These are phyloP conservation scores for Licmophora abbreviata DNA, from an alignment of 108 stramenopile species.

Conservation along the genomic window DNA sequence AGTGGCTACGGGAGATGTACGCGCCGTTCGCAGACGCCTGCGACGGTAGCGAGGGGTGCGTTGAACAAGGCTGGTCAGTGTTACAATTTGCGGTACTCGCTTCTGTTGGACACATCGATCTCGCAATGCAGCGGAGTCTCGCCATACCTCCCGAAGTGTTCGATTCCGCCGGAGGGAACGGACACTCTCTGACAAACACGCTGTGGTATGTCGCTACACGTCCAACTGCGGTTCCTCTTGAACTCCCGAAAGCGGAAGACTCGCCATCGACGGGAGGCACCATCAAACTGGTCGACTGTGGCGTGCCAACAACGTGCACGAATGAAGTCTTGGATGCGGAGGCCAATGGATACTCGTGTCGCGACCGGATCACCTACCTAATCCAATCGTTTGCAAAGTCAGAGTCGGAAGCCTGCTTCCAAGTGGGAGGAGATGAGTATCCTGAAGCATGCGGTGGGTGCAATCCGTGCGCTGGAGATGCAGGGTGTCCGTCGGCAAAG, in stretches of 20 bases:
- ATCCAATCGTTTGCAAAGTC: conserved; percentile 32
- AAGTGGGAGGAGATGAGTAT: conserved; percentile 47
- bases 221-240: conserved; percentile 34
- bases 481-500: no score
- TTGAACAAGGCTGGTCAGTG: conserved; percentile 56
- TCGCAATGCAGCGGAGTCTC: conserved; percentile 32
- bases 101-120: conserved; percentile 56
- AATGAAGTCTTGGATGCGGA: conserved; percentile 31
- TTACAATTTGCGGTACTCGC: conserved; percentile 56
- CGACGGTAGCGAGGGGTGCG: conserved; percentile 32
- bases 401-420: conserved; percentile 51
- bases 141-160: conserved; percentile 45
- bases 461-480: conserved; percentile 29
- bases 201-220: conserved; percentile 74
- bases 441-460: conserved; percentile 41
- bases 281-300: conserved; percentile 38
- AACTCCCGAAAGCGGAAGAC: conserved; percentile 5
- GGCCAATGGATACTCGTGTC: conserved; percentile 49
- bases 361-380: conserved; percentile 56
- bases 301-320: conserved; percentile 54
- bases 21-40: conserved; percentile 67
- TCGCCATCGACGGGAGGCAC: no score
- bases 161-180: conserved; percentile 61
- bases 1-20: conserved; percentile 80
- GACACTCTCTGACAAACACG: conserved; percentile 67